Percentiles rank a stretch among this genome's conserved stretches.
Conservation (phyloP, 2,329 filamentous ascomycete species). For the Huntiella omanensis region DNA sequence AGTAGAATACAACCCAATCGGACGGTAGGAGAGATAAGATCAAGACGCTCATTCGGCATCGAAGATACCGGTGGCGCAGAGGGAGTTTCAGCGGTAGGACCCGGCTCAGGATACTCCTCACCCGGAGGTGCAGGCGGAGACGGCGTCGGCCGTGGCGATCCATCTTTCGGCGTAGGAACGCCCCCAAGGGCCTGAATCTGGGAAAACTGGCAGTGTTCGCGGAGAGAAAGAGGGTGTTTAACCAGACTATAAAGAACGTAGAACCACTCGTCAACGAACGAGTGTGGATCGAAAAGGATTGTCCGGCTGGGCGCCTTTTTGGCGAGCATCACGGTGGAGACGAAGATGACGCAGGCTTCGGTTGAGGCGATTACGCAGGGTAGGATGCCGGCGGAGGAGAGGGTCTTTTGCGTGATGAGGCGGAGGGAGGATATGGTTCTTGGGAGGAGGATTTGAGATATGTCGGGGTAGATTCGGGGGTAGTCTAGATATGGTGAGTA, state of each 20-base stretch:
- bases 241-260: constrained; percentile 6
- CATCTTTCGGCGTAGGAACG: constrained; percentile 4
- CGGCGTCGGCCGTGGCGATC: not conserved
- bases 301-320: constrained; percentile 5
- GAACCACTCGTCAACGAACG: constrained; percentile 11
- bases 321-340: constrained; percentile 4
- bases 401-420: not conserved
- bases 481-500: constrained; percentile 10
- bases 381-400: constrained; percentile 5
- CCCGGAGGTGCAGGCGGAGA: not conserved
- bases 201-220: constrained; percentile 8
- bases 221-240: constrained; percentile 7
- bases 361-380: constrained; percentile 6
- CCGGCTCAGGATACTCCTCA: not conserved
- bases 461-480: constrained; percentile 9
- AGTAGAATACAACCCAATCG: constrained; percentile 5
- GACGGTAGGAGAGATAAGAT: constrained; percentile 7
- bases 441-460: constrained; percentile 5
- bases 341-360: constrained; percentile 7
- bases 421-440: constrained; percentile 1
- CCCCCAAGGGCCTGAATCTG: constrained; percentile 7
- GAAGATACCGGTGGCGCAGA: not conserved
- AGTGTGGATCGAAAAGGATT: constrained; percentile 7
- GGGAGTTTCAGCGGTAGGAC: not conserved
- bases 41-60: not conserved